These are phyloP conservation scores for Macrolepiota fuliginosa DNA, from an alignment of 768 basidiomycete genomes.

Conservation along the genomic window DNA sequence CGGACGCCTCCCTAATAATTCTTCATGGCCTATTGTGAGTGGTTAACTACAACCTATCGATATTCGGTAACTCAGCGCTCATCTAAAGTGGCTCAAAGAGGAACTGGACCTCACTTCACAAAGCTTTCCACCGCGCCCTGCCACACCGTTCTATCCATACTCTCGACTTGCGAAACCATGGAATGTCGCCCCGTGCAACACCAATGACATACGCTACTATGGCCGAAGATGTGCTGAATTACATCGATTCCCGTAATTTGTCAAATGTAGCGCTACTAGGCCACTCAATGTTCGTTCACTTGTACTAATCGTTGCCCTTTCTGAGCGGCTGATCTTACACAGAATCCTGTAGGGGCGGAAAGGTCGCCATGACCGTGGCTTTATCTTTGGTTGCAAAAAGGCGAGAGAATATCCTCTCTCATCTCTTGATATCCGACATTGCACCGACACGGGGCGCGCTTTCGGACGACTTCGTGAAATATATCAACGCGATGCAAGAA, in stretches of 20 bases:
- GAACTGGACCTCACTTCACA: slow-evolving; percentile 84
- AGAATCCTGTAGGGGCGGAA: slow-evolving; percentile 67
- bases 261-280: slow-evolving; percentile 73
- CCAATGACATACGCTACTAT: slow-evolving; percentile 78
- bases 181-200: slow-evolving; percentile 69
- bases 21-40: slow-evolving; percentile 64
- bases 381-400: slow-evolving; percentile 38
- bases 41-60: background rate
- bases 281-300: slow-evolving; percentile 76
- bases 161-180: slow-evolving; percentile 89
- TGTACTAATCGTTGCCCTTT: background rate
- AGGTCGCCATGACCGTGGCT: slow-evolving; percentile 74
- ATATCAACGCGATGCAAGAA: slow-evolving; percentile 71
- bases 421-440: slow-evolving; percentile 80
- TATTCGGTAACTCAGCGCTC: background rate
- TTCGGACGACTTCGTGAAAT: slow-evolving; percentile 63
- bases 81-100: slow-evolving; percentile 74
- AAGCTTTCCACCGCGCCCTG: slow-evolving; percentile 61
- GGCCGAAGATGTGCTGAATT: slow-evolving; percentile 75
- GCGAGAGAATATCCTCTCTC: slow-evolving; percentile 39
- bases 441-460: slow-evolving; percentile 60
- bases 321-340: slow-evolving; percentile 2
- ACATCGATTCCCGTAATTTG: slow-evolving; percentile 53
- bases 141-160: slow-evolving; percentile 70
- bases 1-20: slow-evolving; percentile 48